These are phyloP conservation scores for Lupinus albus DNA, from an alignment of 306 rosid species.

Conservation along the genomic window DNA sequence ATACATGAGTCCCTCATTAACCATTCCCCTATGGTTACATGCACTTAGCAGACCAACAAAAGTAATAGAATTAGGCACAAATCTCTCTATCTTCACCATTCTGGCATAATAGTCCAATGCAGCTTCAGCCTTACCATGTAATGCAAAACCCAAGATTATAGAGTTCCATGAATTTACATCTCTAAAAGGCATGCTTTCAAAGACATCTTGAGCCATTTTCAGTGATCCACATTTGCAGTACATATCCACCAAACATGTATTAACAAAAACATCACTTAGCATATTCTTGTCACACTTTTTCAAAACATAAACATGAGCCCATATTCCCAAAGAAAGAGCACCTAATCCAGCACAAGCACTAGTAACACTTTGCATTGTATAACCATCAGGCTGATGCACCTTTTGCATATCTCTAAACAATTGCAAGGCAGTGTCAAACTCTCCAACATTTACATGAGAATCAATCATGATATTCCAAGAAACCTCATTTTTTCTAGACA, in stretches of 20 bases:
- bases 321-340: constrained; percentile 71
- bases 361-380: constrained; percentile 76
- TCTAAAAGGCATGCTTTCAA: constrained; percentile 59
- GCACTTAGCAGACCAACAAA: constrained; percentile 76
- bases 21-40: constrained; percentile 74
- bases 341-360: constrained; percentile 77
- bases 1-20: constrained; percentile 57
- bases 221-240: constrained; percentile 75
- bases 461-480: constrained; percentile 85
- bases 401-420: constrained; percentile 63
- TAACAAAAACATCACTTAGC: constrained; percentile 52
- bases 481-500: constrained; percentile 65
- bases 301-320: constrained; percentile 76
- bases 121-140: constrained; percentile 68
- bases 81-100: constrained; percentile 49
- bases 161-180: constrained; percentile 74
- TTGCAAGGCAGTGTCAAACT: constrained; percentile 55
- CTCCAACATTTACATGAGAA: constrained; percentile 54
- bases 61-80: constrained; percentile 67
- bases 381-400: constrained; percentile 66
- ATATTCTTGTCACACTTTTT: constrained; percentile 43
- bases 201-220: constrained; percentile 64
- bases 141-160: constrained; percentile 67
- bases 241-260: constrained; percentile 75
- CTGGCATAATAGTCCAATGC: constrained; percentile 54